phyloP scores from a whole-genome alignment of 2,329 filamentous ascomycete species.

The Xylogone sp. region DNA sequence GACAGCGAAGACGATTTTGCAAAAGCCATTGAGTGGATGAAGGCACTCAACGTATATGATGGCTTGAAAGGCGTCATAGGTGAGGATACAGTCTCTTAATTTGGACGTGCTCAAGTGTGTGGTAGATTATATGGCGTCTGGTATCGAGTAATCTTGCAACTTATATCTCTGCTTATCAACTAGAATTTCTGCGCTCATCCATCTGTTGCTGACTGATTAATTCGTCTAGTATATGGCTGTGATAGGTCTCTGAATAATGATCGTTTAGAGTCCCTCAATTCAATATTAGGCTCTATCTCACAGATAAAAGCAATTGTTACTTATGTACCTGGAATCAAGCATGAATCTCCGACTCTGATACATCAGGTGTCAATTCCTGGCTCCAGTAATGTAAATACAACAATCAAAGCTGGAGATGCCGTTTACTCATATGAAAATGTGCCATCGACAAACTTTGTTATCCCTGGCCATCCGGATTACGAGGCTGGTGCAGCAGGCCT shows the following conservation, averaged over 20 bases:
- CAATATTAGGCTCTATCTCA: background rate
- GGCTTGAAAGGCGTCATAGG: background rate
- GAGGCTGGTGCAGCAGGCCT: conserved; percentile 40
- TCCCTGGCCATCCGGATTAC: conserved; percentile 11
- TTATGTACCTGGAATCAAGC: background rate
- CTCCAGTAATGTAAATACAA: background rate
- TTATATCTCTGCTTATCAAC: no score
- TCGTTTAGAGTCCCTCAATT: background rate
- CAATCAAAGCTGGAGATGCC: background rate
- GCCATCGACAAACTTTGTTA: conserved; percentile 9
- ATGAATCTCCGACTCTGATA: background rate
- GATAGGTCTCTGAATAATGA: background rate
- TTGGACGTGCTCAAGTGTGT: no score
- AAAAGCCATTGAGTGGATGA: background rate
- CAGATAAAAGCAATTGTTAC: background rate
- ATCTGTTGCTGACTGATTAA: no score
- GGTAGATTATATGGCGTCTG: no score
- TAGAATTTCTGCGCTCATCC: background rate
- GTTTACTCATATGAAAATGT: conserved; percentile 3
- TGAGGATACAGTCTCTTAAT: background rate
- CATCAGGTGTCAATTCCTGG: background rate
- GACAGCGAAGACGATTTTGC: background rate
- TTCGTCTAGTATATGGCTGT: background rate
- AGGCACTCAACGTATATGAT: background rate
- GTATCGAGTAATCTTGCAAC: no score